Conservation (phyloP, 2,329 filamentous ascomycete species). For the Purpureocillium takamizusanense region DNA sequence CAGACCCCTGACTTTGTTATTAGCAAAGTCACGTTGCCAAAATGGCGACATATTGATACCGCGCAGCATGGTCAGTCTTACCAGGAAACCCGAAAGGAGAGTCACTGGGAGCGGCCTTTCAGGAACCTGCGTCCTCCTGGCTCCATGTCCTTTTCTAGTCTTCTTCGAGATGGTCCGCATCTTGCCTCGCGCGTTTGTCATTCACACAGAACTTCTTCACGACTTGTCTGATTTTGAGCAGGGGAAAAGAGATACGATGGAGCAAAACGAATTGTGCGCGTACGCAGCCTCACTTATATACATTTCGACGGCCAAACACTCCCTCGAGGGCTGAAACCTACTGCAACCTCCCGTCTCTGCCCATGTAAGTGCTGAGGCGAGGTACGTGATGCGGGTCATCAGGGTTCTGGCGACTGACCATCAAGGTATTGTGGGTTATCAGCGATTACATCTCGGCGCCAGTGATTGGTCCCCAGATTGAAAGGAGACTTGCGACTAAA, state of each 20-base stretch:
- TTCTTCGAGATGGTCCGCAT: neutral
- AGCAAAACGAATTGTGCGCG: too few species aligned
- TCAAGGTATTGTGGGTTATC: neutral
- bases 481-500: too few species aligned
- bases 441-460: neutral
- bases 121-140: conserved; percentile 2
- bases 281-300: too few species aligned
- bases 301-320: neutral
- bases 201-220: neutral
- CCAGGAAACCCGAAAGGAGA: conserved; percentile 24
- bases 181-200: neutral
- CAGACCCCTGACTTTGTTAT: conserved; percentile 60
- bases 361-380: neutral
- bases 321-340: too few species aligned
- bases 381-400: neutral
- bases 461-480: neutral
- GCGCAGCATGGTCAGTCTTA: conserved; percentile 6
- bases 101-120: conserved; percentile 22
- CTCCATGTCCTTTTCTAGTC: conserved; percentile 1
- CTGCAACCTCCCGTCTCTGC: neutral
- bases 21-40: too few species aligned
- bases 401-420: neutral
- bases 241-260: too few species aligned
- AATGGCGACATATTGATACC: too few species aligned
- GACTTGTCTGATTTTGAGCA: too few species aligned